Percentiles rank a stretch among this genome's conserved stretches.
Evolutionary conservation across 2,329 filamentous ascomycete species (phyloP).

Genomic region (Curvularia sp.): DNA sequence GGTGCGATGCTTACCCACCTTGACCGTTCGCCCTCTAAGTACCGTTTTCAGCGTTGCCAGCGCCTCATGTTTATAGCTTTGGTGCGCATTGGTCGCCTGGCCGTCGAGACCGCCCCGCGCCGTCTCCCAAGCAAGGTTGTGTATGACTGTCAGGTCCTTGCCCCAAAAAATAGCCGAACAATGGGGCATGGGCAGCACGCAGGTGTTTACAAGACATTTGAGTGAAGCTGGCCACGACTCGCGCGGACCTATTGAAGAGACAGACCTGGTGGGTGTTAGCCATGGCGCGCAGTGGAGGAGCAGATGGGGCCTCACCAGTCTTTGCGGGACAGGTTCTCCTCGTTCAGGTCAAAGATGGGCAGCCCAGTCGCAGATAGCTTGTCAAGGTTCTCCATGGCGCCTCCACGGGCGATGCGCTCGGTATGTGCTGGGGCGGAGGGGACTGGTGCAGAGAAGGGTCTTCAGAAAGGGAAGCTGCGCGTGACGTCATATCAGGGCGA

Average conservation of each 20-base stretch:
- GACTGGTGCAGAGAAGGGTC: conserved; percentile 16
- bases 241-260: conserved; percentile 43
- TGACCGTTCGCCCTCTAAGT: conserved; percentile 47
- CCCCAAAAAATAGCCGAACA: conserved; percentile 56
- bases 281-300: not conserved
- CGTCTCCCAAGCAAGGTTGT: conserved; percentile 54
- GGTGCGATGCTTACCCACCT: conserved; percentile 46
- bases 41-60: conserved; percentile 46
- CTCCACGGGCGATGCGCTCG: conserved; percentile 4
- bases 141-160: conserved; percentile 47
- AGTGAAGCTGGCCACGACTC: conserved; percentile 48
- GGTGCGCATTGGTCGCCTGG: conserved; percentile 47
- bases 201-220: conserved; percentile 43
- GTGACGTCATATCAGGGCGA: conserved; percentile 21
- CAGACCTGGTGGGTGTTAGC: conserved; percentile 31
- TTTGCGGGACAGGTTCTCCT: conserved; percentile 36
- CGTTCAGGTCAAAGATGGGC: conserved; percentile 43
- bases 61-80: conserved; percentile 45
- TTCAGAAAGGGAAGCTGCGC: conserved; percentile 7
- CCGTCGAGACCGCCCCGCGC: conserved; percentile 43
- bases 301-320: conserved; percentile 34
- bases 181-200: conserved; percentile 52
- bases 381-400: conserved; percentile 37
- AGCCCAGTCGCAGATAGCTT: conserved; percentile 42
- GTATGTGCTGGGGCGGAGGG: conserved; percentile 8